Percentiles rank a stretch among this genome's conserved stretches.
Conservation (phyloP, 441 rosid genomes). For the Rhodomyrtus psidioides region DNA sequence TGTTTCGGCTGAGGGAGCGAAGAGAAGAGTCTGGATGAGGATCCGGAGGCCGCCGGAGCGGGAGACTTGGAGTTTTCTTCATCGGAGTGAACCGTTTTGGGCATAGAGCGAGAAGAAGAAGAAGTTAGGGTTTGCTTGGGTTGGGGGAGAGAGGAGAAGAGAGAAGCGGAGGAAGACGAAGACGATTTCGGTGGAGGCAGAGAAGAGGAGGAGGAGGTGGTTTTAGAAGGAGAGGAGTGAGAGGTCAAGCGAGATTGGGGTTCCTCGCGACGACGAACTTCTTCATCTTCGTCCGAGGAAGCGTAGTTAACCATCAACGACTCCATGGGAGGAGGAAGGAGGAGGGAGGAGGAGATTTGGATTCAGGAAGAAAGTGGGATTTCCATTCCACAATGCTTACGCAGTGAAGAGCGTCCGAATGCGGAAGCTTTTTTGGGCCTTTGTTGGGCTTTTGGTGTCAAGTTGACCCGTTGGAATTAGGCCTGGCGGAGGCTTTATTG, state of each 20-base stretch:
- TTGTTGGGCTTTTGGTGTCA: not conserved
- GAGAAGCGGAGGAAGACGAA: slow-evolving; percentile 7
- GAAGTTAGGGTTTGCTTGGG: slow-evolving; percentile 4
- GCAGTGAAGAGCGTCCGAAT: not conserved
- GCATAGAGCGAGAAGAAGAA: slow-evolving; percentile 24
- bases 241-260: not conserved
- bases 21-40: slow-evolving; percentile 34
- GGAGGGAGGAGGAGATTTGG: not conserved
- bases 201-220: slow-evolving; percentile 4
- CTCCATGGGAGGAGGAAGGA: slow-evolving; percentile 34
- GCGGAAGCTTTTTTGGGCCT: not conserved
- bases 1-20: slow-evolving; percentile 55
- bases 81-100: not conserved
- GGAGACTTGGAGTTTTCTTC: slow-evolving; percentile 12
- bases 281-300: slow-evolving; percentile 73
- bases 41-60: not conserved
- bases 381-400: not conserved
- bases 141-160: slow-evolving; percentile 30
- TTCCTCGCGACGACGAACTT: not conserved
- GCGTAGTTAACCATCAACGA: slow-evolving; percentile 74
- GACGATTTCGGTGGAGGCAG: slow-evolving; percentile 13
- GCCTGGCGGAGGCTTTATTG: not conserved
- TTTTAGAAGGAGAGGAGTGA: not conserved
- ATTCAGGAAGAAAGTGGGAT: not conserved
- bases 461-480: not conserved